Evolutionary conservation across 495 filamentous ascomycete species (phyloP).

Genomic region (Hypoxylon rickii): DNA sequence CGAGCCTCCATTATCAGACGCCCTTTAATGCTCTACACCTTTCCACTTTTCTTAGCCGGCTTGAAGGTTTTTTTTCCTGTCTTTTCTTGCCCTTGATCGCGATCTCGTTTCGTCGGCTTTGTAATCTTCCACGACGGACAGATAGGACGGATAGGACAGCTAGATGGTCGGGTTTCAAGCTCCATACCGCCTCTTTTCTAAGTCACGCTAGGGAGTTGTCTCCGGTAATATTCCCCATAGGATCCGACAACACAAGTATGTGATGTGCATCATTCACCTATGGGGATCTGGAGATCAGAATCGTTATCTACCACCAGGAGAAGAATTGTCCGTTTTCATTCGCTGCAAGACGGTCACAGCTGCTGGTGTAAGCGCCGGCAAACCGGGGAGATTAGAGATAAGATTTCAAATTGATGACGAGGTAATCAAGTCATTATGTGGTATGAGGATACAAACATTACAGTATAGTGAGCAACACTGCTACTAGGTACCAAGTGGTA

Average conservation of each 20-base stretch:
- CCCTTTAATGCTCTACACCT: conserved; percentile 2
- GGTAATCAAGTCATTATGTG: conserved; percentile 13
- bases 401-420: conserved; percentile 24
- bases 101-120: conserved; percentile 17
- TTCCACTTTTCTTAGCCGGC: conserved; percentile 23
- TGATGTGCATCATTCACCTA: neutral
- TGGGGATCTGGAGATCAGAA: neutral
- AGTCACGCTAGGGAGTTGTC: conserved; percentile 8
- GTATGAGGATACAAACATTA: too few relatives aligned
- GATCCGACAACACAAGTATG: neutral
- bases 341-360: too few relatives aligned
- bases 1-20: conserved; percentile 22
- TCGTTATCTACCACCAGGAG: conserved; percentile 27
- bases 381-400: conserved; percentile 28
- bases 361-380: conserved; percentile 10
- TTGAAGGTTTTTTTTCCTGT: conserved; percentile 1
- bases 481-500: too few relatives aligned
- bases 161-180: neutral
- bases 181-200: conserved; percentile 3
- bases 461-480: too few relatives aligned
- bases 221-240: conserved; percentile 7
- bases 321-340: too few relatives aligned
- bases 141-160: too few relatives aligned
- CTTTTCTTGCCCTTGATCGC: conserved; percentile 16
- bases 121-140: too few relatives aligned